Evolutionary conservation across 73 alveolate species (phyloP).

Genomic region (Blepharisma stoltei): DNA sequence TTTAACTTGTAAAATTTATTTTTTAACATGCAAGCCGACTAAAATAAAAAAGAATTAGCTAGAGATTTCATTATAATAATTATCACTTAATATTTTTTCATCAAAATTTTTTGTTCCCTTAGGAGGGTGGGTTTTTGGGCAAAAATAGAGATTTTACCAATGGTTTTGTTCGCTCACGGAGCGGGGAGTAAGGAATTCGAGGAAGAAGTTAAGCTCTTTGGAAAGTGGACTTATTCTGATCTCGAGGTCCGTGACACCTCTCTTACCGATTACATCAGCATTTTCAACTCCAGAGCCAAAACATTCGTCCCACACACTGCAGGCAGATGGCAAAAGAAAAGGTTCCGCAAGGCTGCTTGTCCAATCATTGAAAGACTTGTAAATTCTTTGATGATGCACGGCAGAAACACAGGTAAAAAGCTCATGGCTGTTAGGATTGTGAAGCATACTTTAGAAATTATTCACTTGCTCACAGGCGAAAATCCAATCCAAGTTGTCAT

Average conservation of each 20-base stretch:
- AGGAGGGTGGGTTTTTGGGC: too few species aligned
- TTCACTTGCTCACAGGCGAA: conserved; percentile 92
- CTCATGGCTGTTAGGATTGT: conserved; percentile 94
- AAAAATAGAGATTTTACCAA: too few species aligned
- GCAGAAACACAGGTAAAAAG: conserved; percentile 99
- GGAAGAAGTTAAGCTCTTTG: conserved; percentile 76
- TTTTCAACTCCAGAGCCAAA: conserved; percentile 60
- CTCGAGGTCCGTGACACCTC: conserved; percentile 75
- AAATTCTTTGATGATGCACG: conserved; percentile 95
- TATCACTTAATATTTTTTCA: too few species aligned
- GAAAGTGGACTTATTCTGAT: conserved; percentile 87
- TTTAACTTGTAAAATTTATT: too few species aligned
- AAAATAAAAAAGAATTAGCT: too few species aligned
- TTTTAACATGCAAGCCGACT: too few species aligned
- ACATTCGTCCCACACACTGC: conserved; percentile 98
- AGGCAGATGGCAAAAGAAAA: conserved; percentile 94
- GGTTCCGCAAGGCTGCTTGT: conserved; percentile 98
- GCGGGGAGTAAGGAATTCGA: neutral
- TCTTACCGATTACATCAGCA: conserved; percentile 84
- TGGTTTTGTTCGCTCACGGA: too few species aligned
- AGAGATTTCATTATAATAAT: too few species aligned
- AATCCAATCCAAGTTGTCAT: conserved; percentile 96
- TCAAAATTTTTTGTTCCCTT: too few species aligned
- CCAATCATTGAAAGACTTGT: conserved; percentile 97
- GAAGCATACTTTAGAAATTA: conserved; percentile 96